Evolutionary conservation across 164 flowering plant species (phyloP), one percentile per base, ranked within the genome.

Genomic region (Kalanchoe fedtschenkoi): DNA sequence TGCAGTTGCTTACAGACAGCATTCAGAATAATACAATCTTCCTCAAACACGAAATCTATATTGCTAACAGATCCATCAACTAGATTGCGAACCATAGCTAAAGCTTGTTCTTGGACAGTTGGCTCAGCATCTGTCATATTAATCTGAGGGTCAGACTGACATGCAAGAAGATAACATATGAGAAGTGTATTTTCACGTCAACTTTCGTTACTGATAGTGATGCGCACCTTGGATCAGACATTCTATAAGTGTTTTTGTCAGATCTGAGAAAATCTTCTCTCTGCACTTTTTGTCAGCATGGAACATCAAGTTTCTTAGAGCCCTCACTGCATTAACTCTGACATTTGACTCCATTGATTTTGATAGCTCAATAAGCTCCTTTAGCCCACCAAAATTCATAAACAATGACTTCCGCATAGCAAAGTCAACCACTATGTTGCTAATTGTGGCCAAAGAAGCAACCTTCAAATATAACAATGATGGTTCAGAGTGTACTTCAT

Each of bases 81-180:
- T 66, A 95, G 86, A 82, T 95, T 95, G 62, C 99, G 78, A 39
- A 83, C 81, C 74, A 95, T 71, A 54, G 83, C 95, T 73, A 95
- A 68, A 62, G 97, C 89, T 81, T 88, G 93, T 78, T 84, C 99
- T 77, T 91, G 99, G 42, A 95, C 81, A 47, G 59, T 65, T 37
- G 87, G 80, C 71, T 88, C 97, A 55, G 88, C 79, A 51, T 95
- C 99, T 95, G 83, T 69, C 75, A 28, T 26, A 60, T 29, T 64
- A 65, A 60, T 24, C 51, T 26, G 64, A 29, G 37, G 10, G 55
- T 30, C 8, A 7, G 24, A 17, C 26, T 43, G 30, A 34, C n/a
- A 34, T 41, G 11, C 51, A 60, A 30, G 16, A 30, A 14, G 47
- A 9, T 16, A 34, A 59, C n/a, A 63, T 39, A 66, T 14, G 1